phyloP scores from a whole-genome alignment of 2,329 filamentous ascomycete genomes.

The Beauveria sp. region DNA sequence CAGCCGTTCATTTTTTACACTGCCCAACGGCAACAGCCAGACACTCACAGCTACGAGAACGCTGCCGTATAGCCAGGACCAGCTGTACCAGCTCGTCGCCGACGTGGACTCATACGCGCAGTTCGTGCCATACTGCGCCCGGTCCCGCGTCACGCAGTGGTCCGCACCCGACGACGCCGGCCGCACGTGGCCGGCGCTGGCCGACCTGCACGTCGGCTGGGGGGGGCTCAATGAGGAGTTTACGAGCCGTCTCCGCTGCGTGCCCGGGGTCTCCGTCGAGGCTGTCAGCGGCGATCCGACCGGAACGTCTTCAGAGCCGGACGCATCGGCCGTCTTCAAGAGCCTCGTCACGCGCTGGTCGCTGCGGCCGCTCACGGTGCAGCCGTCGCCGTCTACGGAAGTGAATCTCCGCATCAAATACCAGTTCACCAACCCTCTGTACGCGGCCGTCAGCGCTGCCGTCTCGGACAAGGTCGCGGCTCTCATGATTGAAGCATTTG shows the following conservation, averaged over 20 bases:
- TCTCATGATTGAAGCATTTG: slow-evolving; percentile 90
- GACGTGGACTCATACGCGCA: slow-evolving; percentile 75
- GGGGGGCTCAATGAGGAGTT: slow-evolving; percentile 78
- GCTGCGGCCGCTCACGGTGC: slow-evolving; percentile 35
- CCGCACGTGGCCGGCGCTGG: slow-evolving; percentile 61
- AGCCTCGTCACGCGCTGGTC: slow-evolving; percentile 65
- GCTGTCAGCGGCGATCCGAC: slow-evolving; percentile 59
- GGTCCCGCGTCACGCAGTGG: slow-evolving; percentile 69
- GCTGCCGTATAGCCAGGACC: slow-evolving; percentile 62
- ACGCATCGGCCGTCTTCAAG: slow-evolving; percentile 50
- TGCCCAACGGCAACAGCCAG: slow-evolving; percentile 38
- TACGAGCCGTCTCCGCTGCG: slow-evolving; percentile 69
- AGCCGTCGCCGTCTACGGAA: slow-evolving; percentile 43
- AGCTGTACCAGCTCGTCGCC: slow-evolving; percentile 79
- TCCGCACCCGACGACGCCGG: slow-evolving; percentile 44
- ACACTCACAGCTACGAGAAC: slow-evolving; percentile 65
- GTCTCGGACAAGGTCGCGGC: slow-evolving; percentile 78
- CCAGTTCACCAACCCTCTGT: slow-evolving; percentile 81
- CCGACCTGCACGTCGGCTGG: slow-evolving; percentile 78
- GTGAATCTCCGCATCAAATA: slow-evolving; percentile 73
- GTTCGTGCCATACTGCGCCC: slow-evolving; percentile 89
- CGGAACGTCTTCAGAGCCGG: slow-evolving; percentile 30
- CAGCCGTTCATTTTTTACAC: slow-evolving; percentile 34
- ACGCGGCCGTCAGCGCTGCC: slow-evolving; percentile 71
- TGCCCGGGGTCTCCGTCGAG: slow-evolving; percentile 65